A percentile compares a stretch with the other conserved stretches of the same genome.
Conservation (phyloP, 176 grass and related monocot genomes). For the maize (Zea mays) region Zm-B73-REFERENCE-NAM-5.0 NC_050102.1:163793001-163793500, state of each 20-base stretch:
- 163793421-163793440: constrained; percentile 55
- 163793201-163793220: not conserved
- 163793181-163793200: not conserved
- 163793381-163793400: not conserved
- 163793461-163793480: constrained; percentile 24
- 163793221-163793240: constrained; percentile 24
- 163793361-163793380: not conserved
- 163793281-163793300: constrained; percentile 19
- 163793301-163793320: constrained; percentile 45
- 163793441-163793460: constrained; percentile 51
- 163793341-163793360: constrained; percentile 38
- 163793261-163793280: not conserved
- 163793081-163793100: too few species aligned
- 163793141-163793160: not conserved
- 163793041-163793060: too few species aligned
- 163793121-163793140: not conserved
- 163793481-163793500: constrained; percentile 39
- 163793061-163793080: too few species aligned
- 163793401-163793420: constrained; percentile 39
- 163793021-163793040: too few species aligned
- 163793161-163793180: not conserved
- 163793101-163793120: too few species aligned
- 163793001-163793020: too few species aligned
- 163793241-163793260: not conserved
- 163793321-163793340: constrained; percentile 50